Base-by-base conservation (phyloP, 345 rosid species). In the Mangifera indica region DNA sequence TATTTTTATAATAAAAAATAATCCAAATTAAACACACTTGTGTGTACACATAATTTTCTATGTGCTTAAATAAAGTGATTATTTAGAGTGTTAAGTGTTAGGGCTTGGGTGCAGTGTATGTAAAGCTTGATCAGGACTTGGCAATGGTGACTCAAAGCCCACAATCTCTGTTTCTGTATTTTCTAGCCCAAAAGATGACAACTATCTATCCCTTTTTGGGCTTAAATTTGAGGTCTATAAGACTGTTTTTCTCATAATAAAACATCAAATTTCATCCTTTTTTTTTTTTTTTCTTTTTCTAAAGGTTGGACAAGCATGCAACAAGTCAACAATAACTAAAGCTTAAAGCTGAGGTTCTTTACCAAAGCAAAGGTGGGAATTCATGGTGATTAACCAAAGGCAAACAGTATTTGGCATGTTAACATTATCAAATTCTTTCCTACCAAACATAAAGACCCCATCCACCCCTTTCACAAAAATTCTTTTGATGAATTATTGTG, bases 381-480 rank as follows among this genome's bases (percentile, higher is more conserved):
- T 8, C 42, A 37, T 21, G 11, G 20, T 42, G 67, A 52, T 7
- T 65, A 46, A 21, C 37, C 53, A 63, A 40, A 40, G 18, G 1
- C 66, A 34, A 37, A 20, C 11, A 65, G 21, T 10, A 22, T 11
- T 0, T 21, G 37, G 13, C 18, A 24, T 51, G 40, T 15, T 18
- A 9, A 7, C 5, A 12, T 12, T 25, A 10, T 29, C 25, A 17
- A 64, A 13, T 58, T 40, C 10, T 48, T 25, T 48, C 29, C 25
- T 29, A 46, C 48, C n/a, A 60, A 42, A 32, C 74, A 71, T 60
- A 7, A 7, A 54, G 72, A 46, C 75, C 81, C 76, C 79, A 77
- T 77, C 32, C 32, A 29, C 2, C 32, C 42, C 40, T 10, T 2
- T 8, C 64, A 56, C 71, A 70, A 29, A 29, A 52, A n/a, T 60